phyloP scores from a whole-genome alignment of 1,139 yeast genomes.

The Kodamaea sp. region DNA sequence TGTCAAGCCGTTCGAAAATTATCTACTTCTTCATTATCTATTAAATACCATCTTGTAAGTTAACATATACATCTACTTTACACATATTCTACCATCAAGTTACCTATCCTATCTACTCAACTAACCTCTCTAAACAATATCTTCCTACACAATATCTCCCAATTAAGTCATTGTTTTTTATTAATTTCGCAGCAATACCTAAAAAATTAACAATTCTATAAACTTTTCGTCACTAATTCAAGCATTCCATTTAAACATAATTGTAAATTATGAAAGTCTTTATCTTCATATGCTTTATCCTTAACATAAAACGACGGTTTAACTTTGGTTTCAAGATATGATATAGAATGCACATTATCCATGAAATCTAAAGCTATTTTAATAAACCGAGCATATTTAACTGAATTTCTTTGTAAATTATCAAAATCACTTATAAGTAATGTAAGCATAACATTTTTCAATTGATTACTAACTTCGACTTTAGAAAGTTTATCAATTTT shows the following conservation, averaged over 20 bases:
- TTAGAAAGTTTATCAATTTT: constrained; percentile 26
- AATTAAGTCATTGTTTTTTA: no score
- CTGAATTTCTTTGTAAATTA: constrained; percentile 23
- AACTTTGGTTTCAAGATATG: constrained; percentile 13
- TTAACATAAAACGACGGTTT: constrained; percentile 15
- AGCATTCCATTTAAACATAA: constrained; percentile 24
- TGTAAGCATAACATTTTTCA: constrained; percentile 34
- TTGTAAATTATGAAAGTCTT: constrained; percentile 13
- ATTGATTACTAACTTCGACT: constrained; percentile 25
- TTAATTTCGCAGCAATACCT: not conserved
- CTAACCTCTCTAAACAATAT: no score
- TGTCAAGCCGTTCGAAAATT: no score
- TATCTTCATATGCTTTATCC: constrained; percentile 8
- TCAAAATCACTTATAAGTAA: constrained; percentile 28
- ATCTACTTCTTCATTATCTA: no score
- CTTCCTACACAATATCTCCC: no score
- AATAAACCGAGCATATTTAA: constrained; percentile 26
- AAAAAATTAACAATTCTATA: not conserved
- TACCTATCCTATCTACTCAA: no score
- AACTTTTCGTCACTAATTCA: not conserved
- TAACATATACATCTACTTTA: no score
- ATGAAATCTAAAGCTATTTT: constrained; percentile 24
- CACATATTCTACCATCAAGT: no score
- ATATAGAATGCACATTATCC: constrained; percentile 24
- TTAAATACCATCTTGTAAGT: no score